Evolutionary conservation across 805 yeast species (phyloP).

Genomic region (Teunomyces panamensis): DNA sequence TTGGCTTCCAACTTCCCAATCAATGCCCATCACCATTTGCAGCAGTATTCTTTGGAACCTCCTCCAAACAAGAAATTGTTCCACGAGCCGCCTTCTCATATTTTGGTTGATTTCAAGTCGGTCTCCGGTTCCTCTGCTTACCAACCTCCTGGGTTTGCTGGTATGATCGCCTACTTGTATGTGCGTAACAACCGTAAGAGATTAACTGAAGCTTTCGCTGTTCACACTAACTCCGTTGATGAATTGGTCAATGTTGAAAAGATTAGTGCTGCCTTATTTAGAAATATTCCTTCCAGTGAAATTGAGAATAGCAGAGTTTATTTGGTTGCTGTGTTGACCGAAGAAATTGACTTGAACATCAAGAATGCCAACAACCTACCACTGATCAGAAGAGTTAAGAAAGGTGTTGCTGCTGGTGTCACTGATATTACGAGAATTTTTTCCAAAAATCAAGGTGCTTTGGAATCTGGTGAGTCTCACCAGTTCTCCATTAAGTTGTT

Average conservation of each 20-base stretch:
- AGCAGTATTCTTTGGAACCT: conserved; percentile 41
- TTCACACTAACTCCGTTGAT: conserved; percentile 57
- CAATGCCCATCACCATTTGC: conserved; percentile 28
- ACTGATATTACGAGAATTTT: conserved; percentile 80
- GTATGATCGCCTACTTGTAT: conserved; percentile 71
- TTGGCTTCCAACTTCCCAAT: conserved; percentile 70
- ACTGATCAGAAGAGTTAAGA: conserved; percentile 48
- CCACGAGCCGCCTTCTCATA: conserved; percentile 57
- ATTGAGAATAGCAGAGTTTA: conserved; percentile 64
- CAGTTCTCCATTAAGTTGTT: conserved; percentile 69
- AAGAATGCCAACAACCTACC: conserved; percentile 21
- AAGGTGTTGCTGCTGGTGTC: conserved; percentile 87
- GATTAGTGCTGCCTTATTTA: conserved; percentile 75
- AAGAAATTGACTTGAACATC: conserved; percentile 50
- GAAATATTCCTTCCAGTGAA: conserved; percentile 68
- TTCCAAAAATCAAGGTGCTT: conserved; percentile 58
- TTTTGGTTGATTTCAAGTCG: conserved; percentile 73
- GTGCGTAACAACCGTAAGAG: conserved; percentile 61
- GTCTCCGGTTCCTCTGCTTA: conserved; percentile 57
- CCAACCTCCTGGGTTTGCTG: conserved; percentile 65
- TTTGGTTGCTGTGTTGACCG: conserved; percentile 73
- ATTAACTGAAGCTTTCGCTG: conserved; percentile 77
- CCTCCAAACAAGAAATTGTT: conserved; percentile 45
- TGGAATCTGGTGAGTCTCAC: conserved; percentile 61
- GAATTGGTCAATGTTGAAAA: conserved; percentile 58